Evolutionary conservation across 805 yeast species (phyloP).

Genomic region (Kuraishia capsulata): DNA sequence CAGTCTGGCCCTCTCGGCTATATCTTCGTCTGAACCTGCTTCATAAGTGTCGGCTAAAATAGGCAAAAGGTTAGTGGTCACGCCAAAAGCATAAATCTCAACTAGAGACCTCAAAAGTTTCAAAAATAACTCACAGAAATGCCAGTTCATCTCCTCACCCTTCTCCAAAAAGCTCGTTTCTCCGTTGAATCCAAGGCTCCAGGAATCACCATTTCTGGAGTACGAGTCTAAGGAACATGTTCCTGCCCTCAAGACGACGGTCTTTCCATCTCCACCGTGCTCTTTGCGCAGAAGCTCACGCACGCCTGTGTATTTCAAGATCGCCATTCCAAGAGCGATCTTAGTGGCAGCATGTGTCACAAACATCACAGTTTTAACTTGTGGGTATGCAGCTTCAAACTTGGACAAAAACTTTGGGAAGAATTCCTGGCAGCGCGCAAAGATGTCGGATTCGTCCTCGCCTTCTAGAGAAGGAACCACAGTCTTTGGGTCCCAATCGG

Average conservation of each 20-base stretch:
- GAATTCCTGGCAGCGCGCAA: conserved; percentile 47
- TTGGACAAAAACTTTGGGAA: conserved; percentile 47
- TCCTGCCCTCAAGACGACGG: conserved; percentile 52
- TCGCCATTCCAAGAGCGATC: conserved; percentile 76
- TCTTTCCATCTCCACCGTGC: conserved; percentile 26
- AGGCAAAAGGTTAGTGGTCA: conserved; percentile 1
- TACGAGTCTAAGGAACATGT: conserved; percentile 78
- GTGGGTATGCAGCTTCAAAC: conserved; percentile 49
- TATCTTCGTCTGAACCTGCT: conserved; percentile 87
- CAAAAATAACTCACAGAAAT: conserved; percentile 41
- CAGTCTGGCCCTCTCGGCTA: conserved; percentile 37
- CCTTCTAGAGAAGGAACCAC: conserved; percentile 58
- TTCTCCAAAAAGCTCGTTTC: conserved; percentile 54
- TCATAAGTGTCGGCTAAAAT: conserved; percentile 38
- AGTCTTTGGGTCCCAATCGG: conserved; percentile 40
- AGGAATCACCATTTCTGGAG: conserved; percentile 25
- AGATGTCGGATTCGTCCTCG: conserved; percentile 67
- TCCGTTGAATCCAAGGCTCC: conserved; percentile 68
- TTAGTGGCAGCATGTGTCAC: conserved; percentile 92
- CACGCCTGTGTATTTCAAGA: conserved; percentile 43
- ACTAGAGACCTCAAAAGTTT: background rate
- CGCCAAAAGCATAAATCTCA: too few species aligned
- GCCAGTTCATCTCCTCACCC: conserved; percentile 96
- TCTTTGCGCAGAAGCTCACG: conserved; percentile 42
- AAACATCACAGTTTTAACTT: conserved; percentile 54